Evolutionary conservation across 2,329 filamentous ascomycete genomes (phyloP).

Genomic region (Diaporthe capsici): DNA sequence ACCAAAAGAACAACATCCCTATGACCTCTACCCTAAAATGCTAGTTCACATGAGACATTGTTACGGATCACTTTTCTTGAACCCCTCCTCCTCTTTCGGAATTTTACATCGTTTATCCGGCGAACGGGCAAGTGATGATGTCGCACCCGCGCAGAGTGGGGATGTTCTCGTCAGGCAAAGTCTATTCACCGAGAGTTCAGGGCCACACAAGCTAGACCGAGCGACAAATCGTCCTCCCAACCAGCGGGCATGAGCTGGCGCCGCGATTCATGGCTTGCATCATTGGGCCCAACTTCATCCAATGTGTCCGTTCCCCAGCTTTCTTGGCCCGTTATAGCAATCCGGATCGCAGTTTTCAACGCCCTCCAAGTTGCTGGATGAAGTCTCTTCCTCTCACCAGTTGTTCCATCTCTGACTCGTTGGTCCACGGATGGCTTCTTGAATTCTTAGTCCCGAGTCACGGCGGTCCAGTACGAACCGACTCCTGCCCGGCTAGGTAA

Average conservation of each 20-base stretch:
- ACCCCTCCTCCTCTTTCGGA: too few relatives aligned
- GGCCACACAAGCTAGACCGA: background rate
- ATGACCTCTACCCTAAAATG: background rate
- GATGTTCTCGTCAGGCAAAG: constrained; percentile 1
- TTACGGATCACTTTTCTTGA: background rate
- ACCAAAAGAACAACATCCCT: background rate
- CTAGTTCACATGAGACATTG: background rate
- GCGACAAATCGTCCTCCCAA: background rate
- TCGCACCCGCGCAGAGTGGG: background rate
- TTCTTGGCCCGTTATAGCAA: background rate
- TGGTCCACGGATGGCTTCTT: background rate
- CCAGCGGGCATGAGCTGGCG: background rate
- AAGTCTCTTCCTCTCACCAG: background rate
- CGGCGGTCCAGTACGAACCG: background rate
- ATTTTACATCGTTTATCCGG: background rate
- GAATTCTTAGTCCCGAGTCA: background rate
- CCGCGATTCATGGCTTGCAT: constrained; percentile 26
- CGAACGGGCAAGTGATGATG: background rate
- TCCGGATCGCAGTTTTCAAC: background rate
- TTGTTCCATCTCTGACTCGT: background rate
- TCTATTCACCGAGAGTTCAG: constrained; percentile 26
- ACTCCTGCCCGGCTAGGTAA: background rate
- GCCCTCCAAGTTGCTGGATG: background rate
- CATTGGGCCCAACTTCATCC: background rate
- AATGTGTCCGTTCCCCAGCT: background rate